These are phyloP conservation scores for Clonostachys sp. DNA, from an alignment of 2,329 filamentous ascomycete genomes.

Conservation along the genomic window DNA sequence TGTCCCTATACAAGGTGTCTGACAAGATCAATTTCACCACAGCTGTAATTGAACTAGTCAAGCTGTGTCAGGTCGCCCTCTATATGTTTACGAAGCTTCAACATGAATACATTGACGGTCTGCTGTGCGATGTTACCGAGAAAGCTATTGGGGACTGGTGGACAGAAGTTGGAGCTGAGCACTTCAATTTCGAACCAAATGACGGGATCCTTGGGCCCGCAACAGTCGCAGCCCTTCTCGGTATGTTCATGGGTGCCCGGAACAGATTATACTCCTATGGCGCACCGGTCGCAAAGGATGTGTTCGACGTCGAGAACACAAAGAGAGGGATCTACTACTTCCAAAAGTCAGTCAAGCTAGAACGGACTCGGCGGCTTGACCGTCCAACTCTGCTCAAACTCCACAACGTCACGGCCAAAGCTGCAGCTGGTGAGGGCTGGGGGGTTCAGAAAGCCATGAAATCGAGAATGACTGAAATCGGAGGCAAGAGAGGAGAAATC, in stretches of 20 bases:
- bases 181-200: conserved; percentile 87
- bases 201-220: conserved; percentile 91
- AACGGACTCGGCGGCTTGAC: conserved; percentile 74
- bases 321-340: conserved; percentile 84
- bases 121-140: conserved; percentile 92
- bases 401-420: conserved; percentile 82
- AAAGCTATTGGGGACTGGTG: conserved; percentile 91
- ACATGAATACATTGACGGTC: conserved; percentile 84
- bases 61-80: conserved; percentile 84
- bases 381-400: conserved; percentile 76
- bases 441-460: conserved; percentile 92
- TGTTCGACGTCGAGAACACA: conserved; percentile 78
- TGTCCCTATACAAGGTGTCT: conserved; percentile 83
- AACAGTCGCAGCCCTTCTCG: conserved; percentile 82
- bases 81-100: conserved; percentile 83
- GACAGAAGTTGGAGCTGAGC: conserved; percentile 86
- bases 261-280: conserved; percentile 84
- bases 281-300: conserved; percentile 82
- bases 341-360: conserved; percentile 82
- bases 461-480: conserved; percentile 88
- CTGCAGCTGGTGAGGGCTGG: conserved; percentile 86
- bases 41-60: conserved; percentile 83
- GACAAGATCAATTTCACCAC: conserved; percentile 74
- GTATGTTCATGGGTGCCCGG: conserved; percentile 82
- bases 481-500: conserved; percentile 90